Base-by-base conservation (phyloP, 2,329 filamentous ascomycete species). In the Sporothrix brunneoviolacea region DNA sequence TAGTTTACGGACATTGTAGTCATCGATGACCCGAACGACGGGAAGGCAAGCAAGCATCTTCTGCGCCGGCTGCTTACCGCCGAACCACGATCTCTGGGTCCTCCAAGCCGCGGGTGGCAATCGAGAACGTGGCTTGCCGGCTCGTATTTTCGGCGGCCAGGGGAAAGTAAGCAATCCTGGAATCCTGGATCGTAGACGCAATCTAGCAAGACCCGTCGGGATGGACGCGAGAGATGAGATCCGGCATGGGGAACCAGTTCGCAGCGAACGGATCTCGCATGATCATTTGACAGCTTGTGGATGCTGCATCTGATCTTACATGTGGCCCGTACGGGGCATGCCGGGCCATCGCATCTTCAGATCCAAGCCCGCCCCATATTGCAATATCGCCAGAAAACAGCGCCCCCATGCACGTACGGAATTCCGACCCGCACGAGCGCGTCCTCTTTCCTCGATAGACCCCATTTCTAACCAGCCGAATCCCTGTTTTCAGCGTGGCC, bases 401-500 rank as follows among this genome's bases (percentile, higher is more conserved):
- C 40, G 45, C 51, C 36, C 24, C 27, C 51, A 54, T 57, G 55
- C 54, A 55, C 39, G 55, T 57, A 53, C 55, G 55, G 55, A 57
- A 44, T 50, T 55, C 54, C 55, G 55, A 55, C 8, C 24, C 15
- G 45, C 37, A 30, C 24, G 24, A 28, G 24, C 6, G 10, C 6
- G 24, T 6, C 24, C 24, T 28, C 6, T 28, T 28, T 10, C 10
- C 5, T 28, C 5, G 5, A 28, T 28, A n/a, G n/a, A n/a, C n/a
- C n/a, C n/a, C n/a, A n/a, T n/a, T n/a, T n/a, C n/a, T n/a, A n/a
- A 6, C 30, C 12, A 33, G 30, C 10, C 30, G 4, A 33, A 33
- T 12, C n/a, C n/a, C n/a, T n/a, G n/a, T n/a, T n/a, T n/a, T n/a
- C n/a, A n/a, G n/a, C n/a, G n/a, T n/a, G n/a, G n/a, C n/a, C n/a